Base-by-base conservation (phyloP, 2,329 filamentous ascomycete genomes). In the Fusarium continuum region DNA sequence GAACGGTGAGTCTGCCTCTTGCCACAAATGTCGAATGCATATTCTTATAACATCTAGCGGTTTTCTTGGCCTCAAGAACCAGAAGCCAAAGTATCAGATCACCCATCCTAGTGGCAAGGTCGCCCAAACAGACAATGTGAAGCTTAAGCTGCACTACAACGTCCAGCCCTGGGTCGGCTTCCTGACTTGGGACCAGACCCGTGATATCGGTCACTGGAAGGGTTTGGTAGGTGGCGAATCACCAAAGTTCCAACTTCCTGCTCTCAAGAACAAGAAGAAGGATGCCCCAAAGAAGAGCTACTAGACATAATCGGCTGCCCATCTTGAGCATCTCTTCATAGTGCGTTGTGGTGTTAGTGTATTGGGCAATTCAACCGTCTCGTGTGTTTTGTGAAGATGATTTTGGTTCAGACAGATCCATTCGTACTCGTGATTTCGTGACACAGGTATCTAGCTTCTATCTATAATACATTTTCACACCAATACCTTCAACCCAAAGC, bases 61-160 rank as follows among this genome's bases (percentile, higher is more conserved):
- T 25, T 84, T 91, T 48, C 79, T 98, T 32, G 84, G 86, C 54
- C 83, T 98, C 66, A 87, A 88, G 73, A 93, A 93, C 76, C 92
- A 97, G 76, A 90, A 89, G 73, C 91, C 93, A 4, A 99, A 99
- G 78, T 99, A 99, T 82, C 93, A 97, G 75, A 95, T 99, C 78
- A 96, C 93, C 5, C 93, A 97, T 76, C 91, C 94, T 10, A 85
- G 85, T 10, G 91, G 93, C 60, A 88, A 88, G 76, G 83, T 98
- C 66, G 91, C 91, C 39, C 84, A 90, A 72, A 82, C 87, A 43
- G 80, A 84, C 45, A 88, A 95, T 74, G 92, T 94, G 53, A 88
- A 86, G 25, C 81, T 99, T 62, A 88, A 89, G 70, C 81, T 98
- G 48, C 90, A 95, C 73, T 99, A 96, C 87, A 98, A 98, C 78